Evolutionary conservation across 2,329 filamentous ascomycete genomes (phyloP), one percentile per base, ranked within the genome.

Genomic region (Colletotrichum cordylinicola): DNA sequence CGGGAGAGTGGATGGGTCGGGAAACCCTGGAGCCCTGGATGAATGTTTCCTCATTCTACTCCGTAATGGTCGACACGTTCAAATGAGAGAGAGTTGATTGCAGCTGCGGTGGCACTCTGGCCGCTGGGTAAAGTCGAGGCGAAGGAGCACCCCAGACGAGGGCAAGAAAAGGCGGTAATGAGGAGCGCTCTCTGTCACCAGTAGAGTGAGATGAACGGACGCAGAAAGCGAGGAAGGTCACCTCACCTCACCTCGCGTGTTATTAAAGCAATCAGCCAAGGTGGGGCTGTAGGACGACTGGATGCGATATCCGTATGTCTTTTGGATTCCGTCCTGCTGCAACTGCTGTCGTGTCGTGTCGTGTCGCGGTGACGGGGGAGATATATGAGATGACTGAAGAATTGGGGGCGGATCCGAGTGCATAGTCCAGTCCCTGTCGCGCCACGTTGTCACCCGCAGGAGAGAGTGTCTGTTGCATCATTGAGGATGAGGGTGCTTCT

Each of bases 251-350:
- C 60, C 43, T 58, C 21, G 39, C 64, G 56, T 76, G 58, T 74
- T 55, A 76, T 76, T 65, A 76, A 68, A 24, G 65, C 37, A 76
- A 76, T 76, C 65, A 76, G 65, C 43, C 52, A 56, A 8, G 39
- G 74, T 76, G 74, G 74, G 60, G 74, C 74, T 55, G 70, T 60
- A 58, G 64, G 18, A 65, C 48, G 43, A 37, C 29, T 29, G 55
- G 48, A 73, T 69, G 58, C 70, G 74, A 69, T 73, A n/a, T n/a
- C n/a, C n/a, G n/a, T n/a, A 64, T 64, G 56, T 75, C 18, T 60
- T 67, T 67, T 39, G 12, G 43, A 52, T 21, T 21, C 43, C 18
- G 9, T 52, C 4, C 43, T 52, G n/a, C n/a, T 52, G 43, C 10
- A 52, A 52, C 43, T 52, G n/a, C 43, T 52, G n/a, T 48, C 55